Evolutionary conservation across 169 alveolate species (phyloP), one percentile per base, ranked within the genome.

Genomic region (Plasmodium chabaudi): DNA sequence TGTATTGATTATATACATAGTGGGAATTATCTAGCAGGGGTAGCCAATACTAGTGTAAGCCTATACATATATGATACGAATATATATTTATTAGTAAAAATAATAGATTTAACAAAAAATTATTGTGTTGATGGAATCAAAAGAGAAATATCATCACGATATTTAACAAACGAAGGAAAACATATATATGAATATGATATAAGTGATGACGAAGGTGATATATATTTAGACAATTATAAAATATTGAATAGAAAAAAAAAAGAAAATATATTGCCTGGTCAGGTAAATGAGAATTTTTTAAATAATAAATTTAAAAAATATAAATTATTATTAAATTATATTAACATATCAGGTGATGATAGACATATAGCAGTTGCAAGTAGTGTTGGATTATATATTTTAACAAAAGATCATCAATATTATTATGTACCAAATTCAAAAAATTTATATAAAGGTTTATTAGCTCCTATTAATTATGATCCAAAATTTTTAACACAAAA

Each of bases 401-500:
- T 77, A 47, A 61, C 88, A 15, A 86, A 88, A 47, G 93, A 91
- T 68, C 59, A 61, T 75, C 93, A 65, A 67, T 88, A 71, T 74
- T 88, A 74, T 65, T 91, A 19, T 69, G 87, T 53, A 49, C 92
- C 60, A n/a, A 67, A n/a, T 89, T 63, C 55, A 17, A 79, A 44
- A 47, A 87, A 47, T 71, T 15, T 39, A 21, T 87, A 75, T 42
- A 64, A 67, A 17, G 94, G 92, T 53, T 56, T 75, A 2, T 55
- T 75, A 17, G 42, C 46, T 5, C 88, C 88, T 1, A 47, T 61
- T 15, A 74, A 75, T 7, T 95, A 94, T 89, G 92, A 92, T 74
- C 95, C 94, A 17, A 96, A 94, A 53, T 88, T 92, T 57, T 70
- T 95, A 47, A 95, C 97, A 12, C 92, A 95, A 67, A 93, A 94